Percentiles rank a stretch among this genome's conserved stretches.
phyloP scores from a whole-genome alignment of 306 rosid species.

The Mucuna pruriens region DNA sequence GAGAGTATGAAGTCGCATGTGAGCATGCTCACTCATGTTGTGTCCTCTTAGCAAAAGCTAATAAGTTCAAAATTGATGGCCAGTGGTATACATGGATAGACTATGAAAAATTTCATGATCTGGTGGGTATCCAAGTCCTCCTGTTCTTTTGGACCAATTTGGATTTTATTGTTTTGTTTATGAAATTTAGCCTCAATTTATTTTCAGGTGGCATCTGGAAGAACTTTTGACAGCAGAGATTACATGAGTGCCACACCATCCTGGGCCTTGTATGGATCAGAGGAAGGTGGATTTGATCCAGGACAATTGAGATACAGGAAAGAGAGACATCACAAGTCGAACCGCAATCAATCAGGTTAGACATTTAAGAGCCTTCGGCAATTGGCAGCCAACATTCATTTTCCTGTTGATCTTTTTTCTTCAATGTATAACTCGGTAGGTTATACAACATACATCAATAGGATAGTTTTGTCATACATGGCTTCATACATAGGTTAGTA shows the following conservation, averaged over 20 bases:
- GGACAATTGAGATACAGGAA: conserved; percentile 77
- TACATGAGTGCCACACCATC: conserved; percentile 92
- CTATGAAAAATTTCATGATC: conserved; percentile 87
- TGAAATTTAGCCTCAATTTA: conserved; percentile 21
- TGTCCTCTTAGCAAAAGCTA: conserved; percentile 85
- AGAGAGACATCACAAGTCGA: conserved; percentile 87
- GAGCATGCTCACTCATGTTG: conserved; percentile 98
- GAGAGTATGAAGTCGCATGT: conserved; percentile 92
- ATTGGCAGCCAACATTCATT: conserved; percentile 33
- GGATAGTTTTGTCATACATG: conserved; percentile 38
- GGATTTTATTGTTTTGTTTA: neutral
- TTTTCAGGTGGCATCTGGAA: conserved; percentile 89
- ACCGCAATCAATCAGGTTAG: conserved; percentile 58
- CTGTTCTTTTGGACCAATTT: conserved; percentile 29
- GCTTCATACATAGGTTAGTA: conserved; percentile 36
- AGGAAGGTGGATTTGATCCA: conserved; percentile 96
- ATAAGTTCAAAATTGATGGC: conserved; percentile 85
- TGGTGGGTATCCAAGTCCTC: conserved; percentile 55
- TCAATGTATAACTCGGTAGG: conserved; percentile 37
- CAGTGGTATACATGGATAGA: conserved; percentile 98
- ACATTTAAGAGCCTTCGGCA: conserved; percentile 26
- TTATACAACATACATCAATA: conserved; percentile 32
- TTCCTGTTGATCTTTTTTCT: conserved; percentile 4
- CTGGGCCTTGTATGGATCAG: conserved; percentile 93
- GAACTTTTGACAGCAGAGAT: conserved; percentile 74